phyloP scores from a whole-genome alignment of 495 filamentous ascomycete genomes.

The Pseudoneurospora amorphoporcata region DNA sequence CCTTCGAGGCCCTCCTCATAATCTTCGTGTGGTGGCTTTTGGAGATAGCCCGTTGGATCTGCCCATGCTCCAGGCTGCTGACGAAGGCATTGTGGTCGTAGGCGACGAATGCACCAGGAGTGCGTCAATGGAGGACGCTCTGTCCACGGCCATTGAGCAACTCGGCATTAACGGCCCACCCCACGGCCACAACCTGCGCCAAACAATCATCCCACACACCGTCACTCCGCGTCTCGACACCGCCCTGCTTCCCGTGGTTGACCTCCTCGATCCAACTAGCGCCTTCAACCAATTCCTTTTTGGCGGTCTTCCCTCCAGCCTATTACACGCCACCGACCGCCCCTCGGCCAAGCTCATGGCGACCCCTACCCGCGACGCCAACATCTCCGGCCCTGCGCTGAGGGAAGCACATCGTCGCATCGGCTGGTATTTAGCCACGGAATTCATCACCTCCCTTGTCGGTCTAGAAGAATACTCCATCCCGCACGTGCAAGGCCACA shows the following conservation, averaged over 20 bases:
- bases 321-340: conserved; percentile 37
- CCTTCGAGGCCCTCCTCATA: conserved; percentile 22
- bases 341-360: conserved; percentile 43
- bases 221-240: conserved; percentile 34
- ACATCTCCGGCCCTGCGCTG: conserved; percentile 34
- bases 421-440: conserved; percentile 45
- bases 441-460: conserved; percentile 38
- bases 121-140: conserved; percentile 43
- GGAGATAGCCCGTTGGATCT: conserved; percentile 55
- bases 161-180: conserved; percentile 19
- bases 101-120: conserved; percentile 42
- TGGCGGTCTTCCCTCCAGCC: background rate
- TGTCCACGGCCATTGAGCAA: conserved; percentile 34
- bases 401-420: conserved; percentile 40
- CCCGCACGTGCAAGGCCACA: conserved; percentile 43
- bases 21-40: conserved; percentile 46
- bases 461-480: conserved; percentile 45
- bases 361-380: conserved; percentile 47
- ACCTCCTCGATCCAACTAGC: conserved; percentile 18
- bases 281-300: background rate
- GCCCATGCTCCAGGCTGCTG: conserved; percentile 43
- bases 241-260: conserved; percentile 33
- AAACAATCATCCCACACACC: conserved; percentile 38
- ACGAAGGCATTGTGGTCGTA: conserved; percentile 50
- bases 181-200: conserved; percentile 20